Conservation (phyloP, 179 eudicot genomes). For the Heliamphora pulchella region DNA sequence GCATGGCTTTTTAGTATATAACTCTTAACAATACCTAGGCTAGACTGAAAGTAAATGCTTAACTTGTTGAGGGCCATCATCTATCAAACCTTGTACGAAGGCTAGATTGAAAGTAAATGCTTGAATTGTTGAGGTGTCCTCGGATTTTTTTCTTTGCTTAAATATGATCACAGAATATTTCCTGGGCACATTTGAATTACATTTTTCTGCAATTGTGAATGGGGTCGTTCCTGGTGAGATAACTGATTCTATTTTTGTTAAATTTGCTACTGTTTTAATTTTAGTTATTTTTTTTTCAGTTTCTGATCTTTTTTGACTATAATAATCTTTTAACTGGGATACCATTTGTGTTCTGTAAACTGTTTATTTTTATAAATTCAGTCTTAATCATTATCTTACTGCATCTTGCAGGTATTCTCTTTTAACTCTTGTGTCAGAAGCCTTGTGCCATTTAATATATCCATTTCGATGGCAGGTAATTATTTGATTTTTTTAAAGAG, state of each 20-base stretch:
- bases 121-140: neutral
- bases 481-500: neutral
- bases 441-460: conserved; percentile 88
- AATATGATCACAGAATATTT: neutral
- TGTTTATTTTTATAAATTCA: neutral
- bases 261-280: neutral
- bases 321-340: conserved; percentile 7
- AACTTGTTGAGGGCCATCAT: neutral
- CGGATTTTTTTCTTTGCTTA: neutral
- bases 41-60: neutral
- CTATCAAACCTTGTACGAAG: neutral
- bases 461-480: conserved; percentile 97
- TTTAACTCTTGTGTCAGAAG: conserved; percentile 85
- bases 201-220: neutral
- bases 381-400: conserved; percentile 4
- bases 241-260: neutral
- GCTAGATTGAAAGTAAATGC: neutral
- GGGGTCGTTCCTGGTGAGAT: neutral
- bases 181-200: neutral
- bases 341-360: neutral
- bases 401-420: conserved; percentile 77
- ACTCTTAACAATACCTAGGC: neutral
- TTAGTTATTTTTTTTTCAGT: neutral
- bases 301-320: neutral
- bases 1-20: too few species aligned